Evolutionary conservation across 345 rosid species (phyloP), one percentile per base, ranked within the genome.

Genomic region (Dimocarpus longan): DNA sequence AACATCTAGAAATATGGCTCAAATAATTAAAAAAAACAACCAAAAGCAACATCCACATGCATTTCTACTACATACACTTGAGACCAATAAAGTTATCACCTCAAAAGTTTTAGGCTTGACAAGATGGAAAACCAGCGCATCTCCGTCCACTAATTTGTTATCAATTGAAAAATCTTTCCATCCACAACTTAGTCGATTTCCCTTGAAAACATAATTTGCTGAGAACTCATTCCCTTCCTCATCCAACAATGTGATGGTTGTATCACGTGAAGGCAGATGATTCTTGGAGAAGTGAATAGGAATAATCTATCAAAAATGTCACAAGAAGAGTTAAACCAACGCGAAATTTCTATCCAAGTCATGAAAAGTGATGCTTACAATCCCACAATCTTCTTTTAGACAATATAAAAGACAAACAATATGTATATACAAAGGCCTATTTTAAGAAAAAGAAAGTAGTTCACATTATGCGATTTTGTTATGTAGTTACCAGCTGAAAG

Each of bases 81-180:
- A 22, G n/a, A 18, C 37, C 2, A 32, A 32, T 32, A 9, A 62
- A 65, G 22, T 2, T 9, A 2, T 39, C 44, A 84, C 90, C 88
- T 89, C 82, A 37, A 89, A 89, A 44, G 76, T 70, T n/a, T 28
- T 73, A 5, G 80, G 82, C 59, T 56, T 76, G 46, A 85, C 66
- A 63, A 89, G 80, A 32, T 89, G 91, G 72, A 89, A 89, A 4
- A 85, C 88, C 32, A 84, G 10, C 0, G 83, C 86, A 79, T 86
- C 91, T 64, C 90, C 88, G 57, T 89, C 89, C 16, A 80, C 85
- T 12, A 89, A 78, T 21, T 84, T 71, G 11, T 87, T 88, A 50
- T 81, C 88, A 66, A 82, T 81, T 15, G 90, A 78, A 66, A 89
- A 89, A 22, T 87, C 90, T 81, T 87, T 84, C 91, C 91, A 89